Evolutionary conservation across 768 basidiomycete genomes (phyloP), one percentile per base, ranked within the genome.

Genomic region (Lactarius sp.): DNA sequence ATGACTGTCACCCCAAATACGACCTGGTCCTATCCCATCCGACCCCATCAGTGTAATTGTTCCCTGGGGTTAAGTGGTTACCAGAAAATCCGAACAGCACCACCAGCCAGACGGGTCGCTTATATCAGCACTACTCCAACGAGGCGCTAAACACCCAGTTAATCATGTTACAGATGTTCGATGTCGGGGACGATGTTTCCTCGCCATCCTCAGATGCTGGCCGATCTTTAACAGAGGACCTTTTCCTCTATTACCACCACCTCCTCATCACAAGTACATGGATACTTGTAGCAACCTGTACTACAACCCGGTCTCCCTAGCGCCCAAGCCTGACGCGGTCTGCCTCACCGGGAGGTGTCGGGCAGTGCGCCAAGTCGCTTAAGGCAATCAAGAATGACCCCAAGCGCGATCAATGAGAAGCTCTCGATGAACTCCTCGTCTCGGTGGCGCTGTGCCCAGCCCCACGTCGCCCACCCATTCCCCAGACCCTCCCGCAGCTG

Each of bases 381-480:
- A n/a, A 61, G 61, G 12, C 54, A 61, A 27, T 61, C 61, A 4
- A 54, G 44, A 9, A 52, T 4, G 33, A 56, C 37, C 47, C 79
- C 79, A 52, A 91, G 75, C 1, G 84, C 83, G 56, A 92, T 78
- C 56, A 92, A 68, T 12, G 85, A 83, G 71, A 92, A 92, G 69
- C 87, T 90, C 60, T 82, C 78, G 9, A 71, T 69, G 4, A 73
- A 74, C 42, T 70, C 67, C 39, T 66, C 55, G 1, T 64, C 37
- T 31, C 68, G 70, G 59, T 78, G 76, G 47, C 75, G 69, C 46
- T 79, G 76, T 62, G 83, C 81, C 65, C 79, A 81, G 36, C 76
- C 73, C 88, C 88, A 92, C 10, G 83, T 85, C 16, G 72, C 74
- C 90, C 88, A 92, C 1, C 82, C 85, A 52, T 76, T 72, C 56